Evolutionary conservation across 108 stramenopile genomes (phyloP).

Genomic region (Aurantiochytrium sp.): DNA sequence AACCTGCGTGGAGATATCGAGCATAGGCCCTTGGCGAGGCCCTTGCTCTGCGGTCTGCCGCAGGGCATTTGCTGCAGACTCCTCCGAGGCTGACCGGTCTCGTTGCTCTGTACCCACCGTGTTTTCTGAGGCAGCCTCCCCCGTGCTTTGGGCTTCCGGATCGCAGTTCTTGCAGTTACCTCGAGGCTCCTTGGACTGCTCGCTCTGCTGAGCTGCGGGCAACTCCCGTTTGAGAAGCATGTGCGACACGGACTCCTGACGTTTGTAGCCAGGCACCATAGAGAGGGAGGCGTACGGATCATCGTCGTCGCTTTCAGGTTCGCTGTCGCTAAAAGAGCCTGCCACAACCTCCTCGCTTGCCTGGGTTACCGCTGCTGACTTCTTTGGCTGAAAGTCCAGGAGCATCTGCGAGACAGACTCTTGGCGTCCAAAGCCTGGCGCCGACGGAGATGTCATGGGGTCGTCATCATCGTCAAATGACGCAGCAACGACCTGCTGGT

Average conservation of each 20-base stretch:
- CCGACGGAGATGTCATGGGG: neutral
- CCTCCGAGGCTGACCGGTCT: too few relatives aligned
- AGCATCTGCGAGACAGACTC: neutral
- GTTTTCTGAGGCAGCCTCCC: too few relatives aligned
- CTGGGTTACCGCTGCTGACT: neutral
- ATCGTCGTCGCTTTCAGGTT: neutral
- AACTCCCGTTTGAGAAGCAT: neutral
- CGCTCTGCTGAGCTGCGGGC: neutral
- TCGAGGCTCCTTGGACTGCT: neutral
- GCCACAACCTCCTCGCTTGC: too few relatives aligned
- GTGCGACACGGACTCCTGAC: neutral
- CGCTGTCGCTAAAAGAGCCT: too few relatives aligned
- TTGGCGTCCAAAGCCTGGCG: neutral
- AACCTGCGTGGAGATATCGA: too few relatives aligned
- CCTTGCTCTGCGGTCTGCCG: too few relatives aligned
- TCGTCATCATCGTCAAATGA: neutral
- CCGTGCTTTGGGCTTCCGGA: too few relatives aligned
- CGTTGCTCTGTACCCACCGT: too few relatives aligned
- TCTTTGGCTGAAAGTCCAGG: neutral
- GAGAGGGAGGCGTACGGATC: neutral
- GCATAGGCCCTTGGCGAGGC: too few relatives aligned
- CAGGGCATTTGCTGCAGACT: too few relatives aligned
- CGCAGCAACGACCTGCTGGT: neutral
- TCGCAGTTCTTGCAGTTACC: neutral
- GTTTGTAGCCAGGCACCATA: too few relatives aligned